Evolutionary conservation across 352 stramenopile genomes (phyloP).

Genomic region (Phytophthora melonis): DNA sequence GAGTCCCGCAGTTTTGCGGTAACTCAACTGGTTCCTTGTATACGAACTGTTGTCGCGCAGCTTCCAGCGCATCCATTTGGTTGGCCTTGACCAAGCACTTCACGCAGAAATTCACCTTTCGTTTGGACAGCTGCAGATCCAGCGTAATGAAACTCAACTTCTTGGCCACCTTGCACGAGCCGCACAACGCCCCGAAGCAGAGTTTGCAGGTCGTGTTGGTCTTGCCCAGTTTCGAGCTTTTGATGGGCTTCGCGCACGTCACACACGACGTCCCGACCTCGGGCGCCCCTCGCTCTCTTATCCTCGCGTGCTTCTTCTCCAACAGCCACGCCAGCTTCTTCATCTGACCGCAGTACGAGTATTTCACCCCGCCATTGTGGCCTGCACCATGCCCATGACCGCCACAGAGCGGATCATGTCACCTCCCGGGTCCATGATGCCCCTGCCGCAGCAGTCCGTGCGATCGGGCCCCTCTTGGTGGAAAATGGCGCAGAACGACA

Average conservation of each 20-base stretch:
- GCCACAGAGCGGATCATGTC: conserved; percentile 28
- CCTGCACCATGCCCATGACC: conserved; percentile 22
- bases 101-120: conserved; percentile 41
- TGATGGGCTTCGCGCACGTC: conserved; percentile 26
- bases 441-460: conserved; percentile 22
- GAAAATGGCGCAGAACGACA: conserved; percentile 50
- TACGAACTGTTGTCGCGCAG: conserved; percentile 28
- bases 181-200: conserved; percentile 27
- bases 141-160: conserved; percentile 35
- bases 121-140: conserved; percentile 23
- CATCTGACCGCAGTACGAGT: conserved; percentile 41
- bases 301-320: conserved; percentile 20
- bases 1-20: too few species aligned
- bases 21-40: conserved; percentile 15
- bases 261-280: conserved; percentile 13
- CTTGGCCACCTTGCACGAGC: conserved; percentile 21
- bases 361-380: conserved; percentile 31
- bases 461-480: conserved; percentile 19
- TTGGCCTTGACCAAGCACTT: conserved; percentile 33
- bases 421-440: conserved; percentile 28
- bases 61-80: conserved; percentile 23
- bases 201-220: conserved; percentile 27
- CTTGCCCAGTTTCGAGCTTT: background rate
- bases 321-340: conserved; percentile 45
- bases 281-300: background rate